Evolutionary conservation across 2,329 filamentous ascomycete species (phyloP).

Genomic region (Diaporthe vaccinii): DNA sequence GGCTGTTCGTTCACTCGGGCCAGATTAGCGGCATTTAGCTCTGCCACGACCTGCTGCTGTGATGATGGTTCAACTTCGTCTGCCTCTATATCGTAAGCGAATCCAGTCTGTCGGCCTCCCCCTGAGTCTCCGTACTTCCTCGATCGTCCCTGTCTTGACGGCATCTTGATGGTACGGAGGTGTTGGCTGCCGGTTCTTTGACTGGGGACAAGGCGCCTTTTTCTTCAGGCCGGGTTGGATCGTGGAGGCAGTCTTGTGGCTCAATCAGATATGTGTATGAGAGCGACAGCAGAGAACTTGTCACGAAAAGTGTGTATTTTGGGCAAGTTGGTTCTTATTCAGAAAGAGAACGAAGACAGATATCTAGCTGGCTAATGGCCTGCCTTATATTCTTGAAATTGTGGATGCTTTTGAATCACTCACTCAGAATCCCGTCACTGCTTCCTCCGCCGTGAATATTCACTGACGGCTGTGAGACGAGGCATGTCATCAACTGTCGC

Average conservation of each 20-base stretch:
- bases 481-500: not conserved
- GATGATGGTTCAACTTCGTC: not conserved
- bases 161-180: not conserved
- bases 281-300: not conserved
- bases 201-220: not conserved
- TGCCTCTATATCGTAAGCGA: not conserved
- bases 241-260: not conserved
- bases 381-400: not conserved
- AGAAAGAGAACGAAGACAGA: not conserved
- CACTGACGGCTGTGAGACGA: not conserved
- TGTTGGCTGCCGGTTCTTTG: not conserved
- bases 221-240: not conserved
- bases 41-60: not conserved
- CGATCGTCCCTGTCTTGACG: not conserved
- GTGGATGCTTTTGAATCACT: not conserved
- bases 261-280: not conserved
- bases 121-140: not conserved
- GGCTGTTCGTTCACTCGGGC: not conserved
- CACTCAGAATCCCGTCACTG: not conserved
- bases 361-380: not conserved
- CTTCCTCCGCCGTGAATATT: not conserved
- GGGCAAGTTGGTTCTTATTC: not conserved
- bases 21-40: not conserved
- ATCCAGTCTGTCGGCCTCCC: not conserved
- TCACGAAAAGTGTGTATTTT: not conserved